Evolutionary conservation across 2,329 filamentous ascomycete species (phyloP).

Genomic region (Dothistroma septosporum): DNA sequence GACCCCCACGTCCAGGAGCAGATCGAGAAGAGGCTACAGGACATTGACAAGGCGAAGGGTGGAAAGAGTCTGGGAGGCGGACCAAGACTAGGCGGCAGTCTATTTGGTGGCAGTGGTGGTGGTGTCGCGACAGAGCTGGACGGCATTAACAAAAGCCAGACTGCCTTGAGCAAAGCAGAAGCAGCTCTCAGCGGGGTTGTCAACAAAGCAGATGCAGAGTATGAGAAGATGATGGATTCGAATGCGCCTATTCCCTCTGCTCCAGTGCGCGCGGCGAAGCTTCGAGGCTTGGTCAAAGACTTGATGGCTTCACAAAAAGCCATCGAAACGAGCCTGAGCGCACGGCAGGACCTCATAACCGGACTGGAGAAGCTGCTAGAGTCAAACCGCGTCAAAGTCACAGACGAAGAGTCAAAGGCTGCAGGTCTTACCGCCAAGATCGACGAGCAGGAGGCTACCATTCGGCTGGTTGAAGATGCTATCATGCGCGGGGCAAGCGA

Average conservation of each 20-base stretch:
- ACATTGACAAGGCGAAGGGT: constrained; percentile 50
- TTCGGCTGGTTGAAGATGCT: constrained; percentile 81
- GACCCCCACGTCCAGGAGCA: constrained; percentile 72
- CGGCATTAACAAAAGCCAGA: constrained; percentile 69
- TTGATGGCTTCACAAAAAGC: constrained; percentile 84
- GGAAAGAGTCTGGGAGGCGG: constrained; percentile 23
- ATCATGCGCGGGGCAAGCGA: constrained; percentile 80
- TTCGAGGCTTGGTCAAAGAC: constrained; percentile 84
- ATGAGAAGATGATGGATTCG: constrained; percentile 75
- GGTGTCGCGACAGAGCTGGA: constrained; percentile 71
- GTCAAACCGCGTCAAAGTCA: constrained; percentile 65
- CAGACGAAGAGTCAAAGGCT: constrained; percentile 64
- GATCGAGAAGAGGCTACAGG: constrained; percentile 72
- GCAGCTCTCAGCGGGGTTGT: constrained; percentile 63
- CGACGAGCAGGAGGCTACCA: constrained; percentile 70
- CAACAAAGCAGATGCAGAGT: constrained; percentile 72
- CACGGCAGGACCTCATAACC: constrained; percentile 69
- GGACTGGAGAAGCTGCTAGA: constrained; percentile 79
- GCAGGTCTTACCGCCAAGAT: constrained; percentile 63
- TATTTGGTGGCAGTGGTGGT: constrained; percentile 59
- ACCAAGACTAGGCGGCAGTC: constrained; percentile 57
- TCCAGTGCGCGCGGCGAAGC: constrained; percentile 84
- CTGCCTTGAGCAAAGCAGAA: constrained; percentile 68
- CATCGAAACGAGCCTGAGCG: constrained; percentile 83
- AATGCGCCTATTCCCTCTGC: constrained; percentile 66